A percentile compares a stretch with the other conserved stretches of the same genome.
These are phyloP conservation scores for Aspergillus sp. DNA, from an alignment of 2,329 filamentous ascomycete genomes.

Conservation along the genomic window DNA sequence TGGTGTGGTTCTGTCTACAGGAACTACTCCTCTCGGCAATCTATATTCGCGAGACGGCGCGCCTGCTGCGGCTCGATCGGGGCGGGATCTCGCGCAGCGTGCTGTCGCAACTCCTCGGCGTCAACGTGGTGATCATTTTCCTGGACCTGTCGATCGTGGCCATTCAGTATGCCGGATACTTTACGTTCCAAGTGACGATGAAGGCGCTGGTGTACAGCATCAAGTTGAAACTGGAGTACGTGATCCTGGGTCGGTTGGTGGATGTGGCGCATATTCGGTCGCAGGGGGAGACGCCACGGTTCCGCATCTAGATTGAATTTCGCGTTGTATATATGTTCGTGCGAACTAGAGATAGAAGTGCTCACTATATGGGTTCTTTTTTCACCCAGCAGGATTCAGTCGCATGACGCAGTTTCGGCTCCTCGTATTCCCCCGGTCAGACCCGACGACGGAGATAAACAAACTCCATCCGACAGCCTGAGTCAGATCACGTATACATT, in stretches of 20 bases:
- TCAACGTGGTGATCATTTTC: conserved; percentile 47
- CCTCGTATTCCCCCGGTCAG: neutral
- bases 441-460: neutral
- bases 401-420: too few species aligned
- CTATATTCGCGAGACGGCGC: conserved; percentile 54
- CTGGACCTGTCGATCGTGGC: conserved; percentile 45
- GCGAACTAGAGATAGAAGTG: too few species aligned
- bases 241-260: conserved; percentile 44
- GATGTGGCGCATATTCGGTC: conserved; percentile 15
- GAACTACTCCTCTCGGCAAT: conserved; percentile 53
- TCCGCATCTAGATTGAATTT: conserved; percentile 1
- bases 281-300: conserved; percentile 5
- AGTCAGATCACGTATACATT: too few species aligned
- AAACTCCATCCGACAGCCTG: neutral
- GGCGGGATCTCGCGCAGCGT: conserved; percentile 35
- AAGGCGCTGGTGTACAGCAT: conserved; percentile 48
- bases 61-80: conserved; percentile 47
- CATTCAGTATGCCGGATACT: conserved; percentile 42
- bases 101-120: conserved; percentile 47
- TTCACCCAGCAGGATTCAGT: too few species aligned
- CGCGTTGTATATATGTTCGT: neutral
- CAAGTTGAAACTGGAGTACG: conserved; percentile 50
- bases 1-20: conserved; percentile 56
- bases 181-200: conserved; percentile 44
- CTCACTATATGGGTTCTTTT: too few species aligned